Conservation (phyloP, 345 rosid species). For the Populus tremula region DNA sequence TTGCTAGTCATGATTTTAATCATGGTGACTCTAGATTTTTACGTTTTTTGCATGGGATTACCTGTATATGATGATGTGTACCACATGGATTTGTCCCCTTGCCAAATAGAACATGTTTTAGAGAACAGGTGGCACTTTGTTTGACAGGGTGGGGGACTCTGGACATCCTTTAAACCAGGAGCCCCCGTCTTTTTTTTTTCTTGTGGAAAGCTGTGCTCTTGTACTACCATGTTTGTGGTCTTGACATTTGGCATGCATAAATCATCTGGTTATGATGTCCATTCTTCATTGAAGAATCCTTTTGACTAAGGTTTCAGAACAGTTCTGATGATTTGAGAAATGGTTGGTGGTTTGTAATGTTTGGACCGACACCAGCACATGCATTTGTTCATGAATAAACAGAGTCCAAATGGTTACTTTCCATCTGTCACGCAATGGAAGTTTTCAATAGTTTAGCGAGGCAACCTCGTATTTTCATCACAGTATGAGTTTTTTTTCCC, state of each 20-base stretch:
- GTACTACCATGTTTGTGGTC: too few relatives aligned
- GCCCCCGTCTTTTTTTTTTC: neutral
- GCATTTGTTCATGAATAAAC: neutral
- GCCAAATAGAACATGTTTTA: neutral
- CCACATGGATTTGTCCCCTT: conserved; percentile 3
- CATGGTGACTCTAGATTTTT: neutral
- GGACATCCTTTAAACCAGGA: neutral
- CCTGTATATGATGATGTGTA: neutral
- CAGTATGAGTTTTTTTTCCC: neutral
- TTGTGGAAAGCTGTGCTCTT: neutral
- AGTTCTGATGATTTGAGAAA: neutral
- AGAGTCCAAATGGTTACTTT: neutral
- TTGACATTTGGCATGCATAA: neutral
- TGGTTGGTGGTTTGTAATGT: neutral
- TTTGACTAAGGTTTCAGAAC: neutral
- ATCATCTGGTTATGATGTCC: neutral
- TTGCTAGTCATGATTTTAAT: neutral
- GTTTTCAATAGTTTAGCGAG: neutral
- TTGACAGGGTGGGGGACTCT: neutral
- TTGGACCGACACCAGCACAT: neutral
- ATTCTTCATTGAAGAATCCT: neutral
- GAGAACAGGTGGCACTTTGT: neutral
- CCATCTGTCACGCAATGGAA: neutral
- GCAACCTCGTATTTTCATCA: neutral
- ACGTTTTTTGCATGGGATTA: neutral